Conservation (phyloP, 2,329 filamentous ascomycete genomes). For the Zymoseptoria tritici region DNA sequence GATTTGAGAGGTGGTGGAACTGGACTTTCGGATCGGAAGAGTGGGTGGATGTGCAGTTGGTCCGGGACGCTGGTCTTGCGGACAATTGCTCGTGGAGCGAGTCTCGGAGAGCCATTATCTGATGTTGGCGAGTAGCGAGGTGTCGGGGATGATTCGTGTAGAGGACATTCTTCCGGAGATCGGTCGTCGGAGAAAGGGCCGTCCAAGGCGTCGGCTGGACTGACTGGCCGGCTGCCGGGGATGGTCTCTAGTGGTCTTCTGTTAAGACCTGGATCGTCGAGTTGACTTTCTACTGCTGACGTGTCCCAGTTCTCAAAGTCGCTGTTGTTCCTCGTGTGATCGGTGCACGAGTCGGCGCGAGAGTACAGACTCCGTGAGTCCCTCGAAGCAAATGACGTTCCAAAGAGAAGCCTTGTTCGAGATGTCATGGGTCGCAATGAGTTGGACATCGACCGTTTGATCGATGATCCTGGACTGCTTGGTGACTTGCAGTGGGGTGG, state of each 20-base stretch:
- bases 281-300: slow-evolving; percentile 56
- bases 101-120: slow-evolving; percentile 7
- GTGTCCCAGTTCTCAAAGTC: slow-evolving; percentile 72
- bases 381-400: slow-evolving; percentile 44
- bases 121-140: background rate
- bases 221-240: slow-evolving; percentile 58
- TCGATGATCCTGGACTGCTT: slow-evolving; percentile 18
- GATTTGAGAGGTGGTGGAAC: slow-evolving; percentile 56
- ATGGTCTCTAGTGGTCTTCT: slow-evolving; percentile 60
- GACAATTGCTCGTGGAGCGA: slow-evolving; percentile 7
- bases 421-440: slow-evolving; percentile 49
- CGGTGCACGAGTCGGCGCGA: slow-evolving; percentile 23
- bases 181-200: slow-evolving; percentile 38
- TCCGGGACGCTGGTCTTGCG: slow-evolving; percentile 23
- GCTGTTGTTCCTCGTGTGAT: slow-evolving; percentile 41
- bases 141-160: slow-evolving; percentile 12
- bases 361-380: slow-evolving; percentile 25
- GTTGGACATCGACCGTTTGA: slow-evolving; percentile 20
- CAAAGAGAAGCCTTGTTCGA: slow-evolving; percentile 48
- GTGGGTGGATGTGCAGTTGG: slow-evolving; percentile 68
- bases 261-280: slow-evolving; percentile 48
- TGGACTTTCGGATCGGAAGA: slow-evolving; percentile 67
- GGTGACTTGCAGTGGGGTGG: slow-evolving; percentile 15
- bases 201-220: slow-evolving; percentile 55
- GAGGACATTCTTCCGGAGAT: slow-evolving; percentile 26